These are phyloP conservation scores for Diutina mesorugosa DNA, from an alignment of 1,139 yeast species.

Conservation along the genomic window DNA sequence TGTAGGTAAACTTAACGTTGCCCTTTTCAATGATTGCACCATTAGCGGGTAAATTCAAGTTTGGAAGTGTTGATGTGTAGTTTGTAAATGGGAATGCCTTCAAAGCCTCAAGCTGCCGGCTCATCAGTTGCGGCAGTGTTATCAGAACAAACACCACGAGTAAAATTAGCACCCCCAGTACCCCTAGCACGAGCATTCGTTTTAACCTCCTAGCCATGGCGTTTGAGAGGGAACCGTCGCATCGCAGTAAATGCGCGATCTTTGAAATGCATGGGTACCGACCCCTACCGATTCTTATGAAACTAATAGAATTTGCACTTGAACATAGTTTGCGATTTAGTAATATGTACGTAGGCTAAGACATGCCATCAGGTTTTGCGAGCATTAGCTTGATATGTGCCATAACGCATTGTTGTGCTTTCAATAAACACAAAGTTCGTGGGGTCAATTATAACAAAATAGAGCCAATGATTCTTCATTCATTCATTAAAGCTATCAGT, in stretches of 20 bases:
- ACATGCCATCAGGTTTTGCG: too few species aligned
- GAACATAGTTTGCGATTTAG: too few species aligned
- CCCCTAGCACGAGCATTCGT: not conserved
- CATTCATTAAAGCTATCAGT: slow-evolving; percentile 12
- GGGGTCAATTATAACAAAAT: too few species aligned
- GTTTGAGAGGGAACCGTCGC: not conserved
- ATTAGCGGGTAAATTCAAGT: not conserved
- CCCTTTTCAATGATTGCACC: slow-evolving; percentile 9
- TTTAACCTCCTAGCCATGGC: not conserved
- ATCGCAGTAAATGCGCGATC: not conserved
- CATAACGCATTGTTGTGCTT: not conserved
- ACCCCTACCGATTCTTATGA: too few species aligned
- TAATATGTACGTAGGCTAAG: too few species aligned
- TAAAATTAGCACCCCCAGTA: not conserved
- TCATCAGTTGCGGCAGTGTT: not conserved
- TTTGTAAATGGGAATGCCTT: not conserved
- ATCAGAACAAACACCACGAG: not conserved
- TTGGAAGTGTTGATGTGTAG: not conserved
- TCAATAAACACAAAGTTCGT: not conserved
- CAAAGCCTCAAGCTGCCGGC: not conserved
- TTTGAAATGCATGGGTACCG: not conserved
- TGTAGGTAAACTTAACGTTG: slow-evolving; percentile 23
- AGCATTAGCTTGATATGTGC: not conserved
- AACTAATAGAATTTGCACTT: too few species aligned
- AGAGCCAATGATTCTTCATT: not conserved